Evolutionary conservation across 805 yeast species (phyloP).

Genomic region (Metschnikowia continentalis): DNA sequence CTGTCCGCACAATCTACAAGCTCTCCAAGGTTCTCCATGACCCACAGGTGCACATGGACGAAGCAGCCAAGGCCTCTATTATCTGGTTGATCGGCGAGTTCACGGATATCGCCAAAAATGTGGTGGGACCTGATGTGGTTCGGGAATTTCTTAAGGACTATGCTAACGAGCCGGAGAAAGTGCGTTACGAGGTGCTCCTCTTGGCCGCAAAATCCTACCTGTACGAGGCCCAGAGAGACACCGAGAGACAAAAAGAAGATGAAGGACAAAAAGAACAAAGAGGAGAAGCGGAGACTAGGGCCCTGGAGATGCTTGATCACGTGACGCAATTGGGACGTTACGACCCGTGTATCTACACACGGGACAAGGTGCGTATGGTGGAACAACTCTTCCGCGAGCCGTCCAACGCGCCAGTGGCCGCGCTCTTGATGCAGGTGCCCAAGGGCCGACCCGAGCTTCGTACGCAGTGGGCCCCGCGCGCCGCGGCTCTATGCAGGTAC

Average conservation of each 20-base stretch:
- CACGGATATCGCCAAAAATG: constrained; percentile 32
- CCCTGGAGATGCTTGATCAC: constrained; percentile 51
- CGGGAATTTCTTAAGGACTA: constrained; percentile 54
- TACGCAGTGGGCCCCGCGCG: background rate
- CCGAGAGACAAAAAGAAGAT: background rate
- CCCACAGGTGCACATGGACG: constrained; percentile 17
- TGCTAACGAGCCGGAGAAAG: constrained; percentile 49
- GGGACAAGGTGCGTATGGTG: constrained; percentile 81
- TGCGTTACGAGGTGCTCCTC: constrained; percentile 66
- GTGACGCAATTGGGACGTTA: constrained; percentile 62
- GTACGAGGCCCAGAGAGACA: constrained; percentile 12
- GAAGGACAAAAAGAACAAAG: too few relatives aligned
- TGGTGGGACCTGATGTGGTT: constrained; percentile 71
- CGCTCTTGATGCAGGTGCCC: constrained; percentile 70
- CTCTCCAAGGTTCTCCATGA: constrained; percentile 27
- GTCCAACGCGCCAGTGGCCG: constrained; percentile 54
- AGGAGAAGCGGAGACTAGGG: too few relatives aligned
- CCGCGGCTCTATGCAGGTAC: constrained; percentile 13
- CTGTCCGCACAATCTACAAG: constrained; percentile 52
- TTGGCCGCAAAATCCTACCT: constrained; percentile 66
- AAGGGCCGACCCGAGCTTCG: constrained; percentile 52
- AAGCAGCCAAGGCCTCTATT: constrained; percentile 71
- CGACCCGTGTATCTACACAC: constrained; percentile 69
- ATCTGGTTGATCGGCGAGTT: constrained; percentile 92
- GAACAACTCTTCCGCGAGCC: constrained; percentile 49